A percentile compares a stretch with the other conserved stretches of the same genome.
These are phyloP conservation scores for Eimeria acervulina DNA, from an alignment of 169 alveolate species.

Conservation along the genomic window DNA sequence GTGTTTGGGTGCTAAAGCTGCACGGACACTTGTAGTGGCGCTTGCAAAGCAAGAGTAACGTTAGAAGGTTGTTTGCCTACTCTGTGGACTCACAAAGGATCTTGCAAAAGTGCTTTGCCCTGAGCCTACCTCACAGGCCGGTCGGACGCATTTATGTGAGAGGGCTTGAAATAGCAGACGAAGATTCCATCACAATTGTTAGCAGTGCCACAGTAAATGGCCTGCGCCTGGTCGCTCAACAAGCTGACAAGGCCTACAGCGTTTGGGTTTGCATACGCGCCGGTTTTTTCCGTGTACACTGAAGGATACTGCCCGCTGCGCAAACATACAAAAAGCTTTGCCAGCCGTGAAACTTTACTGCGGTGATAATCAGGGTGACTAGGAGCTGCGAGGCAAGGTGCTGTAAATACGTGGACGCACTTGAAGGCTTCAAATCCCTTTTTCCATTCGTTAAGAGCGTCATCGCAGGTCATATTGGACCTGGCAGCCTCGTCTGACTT, in stretches of 20 bases:
- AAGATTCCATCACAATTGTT: background rate
- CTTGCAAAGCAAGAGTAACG: too few species aligned
- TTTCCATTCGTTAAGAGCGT: constrained; percentile 14
- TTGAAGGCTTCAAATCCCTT: background rate
- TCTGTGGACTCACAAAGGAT: background rate
- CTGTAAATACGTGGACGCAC: background rate
- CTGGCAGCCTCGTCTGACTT: background rate
- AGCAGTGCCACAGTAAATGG: background rate
- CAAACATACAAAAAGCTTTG: background rate
- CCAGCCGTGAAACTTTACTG: background rate
- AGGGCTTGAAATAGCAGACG: constrained; percentile 31
- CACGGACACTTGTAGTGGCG: too few species aligned
- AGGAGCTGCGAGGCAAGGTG: background rate
- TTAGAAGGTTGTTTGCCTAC: too few species aligned
- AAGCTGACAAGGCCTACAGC: constrained; percentile 53
- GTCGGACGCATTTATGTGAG: background rate
- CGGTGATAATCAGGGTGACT: background rate
- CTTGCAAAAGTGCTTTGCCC: background rate
- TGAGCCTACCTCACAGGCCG: constrained; percentile 41
- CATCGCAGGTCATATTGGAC: background rate
- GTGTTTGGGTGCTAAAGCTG: background rate
- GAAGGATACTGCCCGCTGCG: background rate
- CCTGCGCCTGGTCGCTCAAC: background rate
- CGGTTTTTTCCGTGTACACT: background rate
- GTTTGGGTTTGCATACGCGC: background rate